These are phyloP conservation scores for Penicillium concentricum DNA, from an alignment of 2,329 filamentous ascomycete genomes.

Conservation along the genomic window DNA sequence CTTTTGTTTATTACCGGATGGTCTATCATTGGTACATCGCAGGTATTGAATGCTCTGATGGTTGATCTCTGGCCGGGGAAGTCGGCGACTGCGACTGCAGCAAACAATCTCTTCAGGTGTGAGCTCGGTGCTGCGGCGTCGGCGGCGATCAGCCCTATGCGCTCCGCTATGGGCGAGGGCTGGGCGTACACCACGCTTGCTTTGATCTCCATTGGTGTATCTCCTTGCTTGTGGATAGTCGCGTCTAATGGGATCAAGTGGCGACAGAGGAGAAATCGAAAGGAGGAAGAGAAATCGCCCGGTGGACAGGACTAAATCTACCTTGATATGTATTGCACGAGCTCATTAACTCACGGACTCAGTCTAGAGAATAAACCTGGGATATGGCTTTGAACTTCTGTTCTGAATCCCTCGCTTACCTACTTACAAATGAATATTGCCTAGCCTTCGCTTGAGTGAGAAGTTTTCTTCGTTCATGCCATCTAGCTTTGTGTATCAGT, in stretches of 20 bases:
- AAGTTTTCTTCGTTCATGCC: neutral
- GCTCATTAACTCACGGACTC: neutral
- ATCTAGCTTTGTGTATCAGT: neutral
- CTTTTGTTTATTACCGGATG: slow-evolving; percentile 37
- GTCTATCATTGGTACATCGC: slow-evolving; percentile 36
- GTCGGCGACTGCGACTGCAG: slow-evolving; percentile 41
- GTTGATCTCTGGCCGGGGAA: slow-evolving; percentile 42
- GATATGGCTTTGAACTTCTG: neutral
- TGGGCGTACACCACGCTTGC: slow-evolving; percentile 45
- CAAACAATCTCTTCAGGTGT: slow-evolving; percentile 44
- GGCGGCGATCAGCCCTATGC: slow-evolving; percentile 42
- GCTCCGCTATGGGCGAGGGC: slow-evolving; percentile 38
- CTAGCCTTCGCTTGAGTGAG: neutral
- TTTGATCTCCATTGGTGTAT: slow-evolving; percentile 25
- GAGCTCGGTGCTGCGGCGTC: slow-evolving; percentile 40
- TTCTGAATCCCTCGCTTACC: neutral
- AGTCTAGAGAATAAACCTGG: neutral
- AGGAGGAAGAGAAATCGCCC: slow-evolving; percentile 6
- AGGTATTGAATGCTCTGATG: slow-evolving; percentile 46
- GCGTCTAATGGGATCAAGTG: slow-evolving; percentile 30
- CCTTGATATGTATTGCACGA: neutral
- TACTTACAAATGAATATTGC: neutral
- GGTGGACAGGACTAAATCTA: neutral
- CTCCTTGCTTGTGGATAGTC: slow-evolving; percentile 28
- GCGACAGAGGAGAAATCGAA: slow-evolving; percentile 21